Evolutionary conservation across 352 stramenopile genomes (phyloP).

Genomic region (Globisporangium camurandrum): DNA sequence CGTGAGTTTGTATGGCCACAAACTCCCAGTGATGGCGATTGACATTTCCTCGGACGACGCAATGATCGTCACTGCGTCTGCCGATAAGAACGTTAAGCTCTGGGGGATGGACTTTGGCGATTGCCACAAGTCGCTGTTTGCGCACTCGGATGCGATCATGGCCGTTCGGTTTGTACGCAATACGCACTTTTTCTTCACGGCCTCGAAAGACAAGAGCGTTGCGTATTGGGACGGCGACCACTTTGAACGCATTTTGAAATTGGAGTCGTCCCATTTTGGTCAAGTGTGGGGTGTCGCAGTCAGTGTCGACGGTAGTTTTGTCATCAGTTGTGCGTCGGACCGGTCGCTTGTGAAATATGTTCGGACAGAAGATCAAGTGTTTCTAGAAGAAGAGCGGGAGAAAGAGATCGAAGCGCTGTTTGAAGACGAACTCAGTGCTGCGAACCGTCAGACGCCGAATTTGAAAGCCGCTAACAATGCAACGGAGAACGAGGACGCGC

Average conservation of each 20-base stretch:
- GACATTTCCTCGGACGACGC: conserved; percentile 96
- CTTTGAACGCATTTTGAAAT: conserved; percentile 91
- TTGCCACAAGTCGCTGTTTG: conserved; percentile 98
- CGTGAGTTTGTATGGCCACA: conserved; percentile 98
- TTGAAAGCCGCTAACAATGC: conserved; percentile 65
- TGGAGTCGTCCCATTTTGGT: conserved; percentile 69
- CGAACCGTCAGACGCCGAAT: conserved; percentile 50
- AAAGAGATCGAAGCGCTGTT: conserved; percentile 95
- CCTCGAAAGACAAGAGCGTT: conserved; percentile 96
- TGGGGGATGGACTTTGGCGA: conserved; percentile 99
- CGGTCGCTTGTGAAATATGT: conserved; percentile 96
- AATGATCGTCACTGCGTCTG: conserved; percentile 95
- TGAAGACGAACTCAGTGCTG: conserved; percentile 87
- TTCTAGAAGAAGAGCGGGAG: conserved; percentile 97
- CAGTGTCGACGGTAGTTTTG: conserved; percentile 90
- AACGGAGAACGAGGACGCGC: conserved; percentile 25
- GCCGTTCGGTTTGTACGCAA: conserved; percentile 91
- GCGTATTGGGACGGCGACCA: conserved; percentile 98
- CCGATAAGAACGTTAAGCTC: conserved; percentile 99
- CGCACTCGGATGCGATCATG: conserved; percentile 98
- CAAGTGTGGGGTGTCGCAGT: conserved; percentile 87
- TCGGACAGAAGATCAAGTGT: conserved; percentile 94
- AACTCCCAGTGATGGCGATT: conserved; percentile 96
- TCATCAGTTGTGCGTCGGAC: conserved; percentile 96
- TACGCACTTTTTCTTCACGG: conserved; percentile 99